Evolutionary conservation across 108 stramenopile species (phyloP).

Genomic region (Discostella pseudostelligera): DNA sequence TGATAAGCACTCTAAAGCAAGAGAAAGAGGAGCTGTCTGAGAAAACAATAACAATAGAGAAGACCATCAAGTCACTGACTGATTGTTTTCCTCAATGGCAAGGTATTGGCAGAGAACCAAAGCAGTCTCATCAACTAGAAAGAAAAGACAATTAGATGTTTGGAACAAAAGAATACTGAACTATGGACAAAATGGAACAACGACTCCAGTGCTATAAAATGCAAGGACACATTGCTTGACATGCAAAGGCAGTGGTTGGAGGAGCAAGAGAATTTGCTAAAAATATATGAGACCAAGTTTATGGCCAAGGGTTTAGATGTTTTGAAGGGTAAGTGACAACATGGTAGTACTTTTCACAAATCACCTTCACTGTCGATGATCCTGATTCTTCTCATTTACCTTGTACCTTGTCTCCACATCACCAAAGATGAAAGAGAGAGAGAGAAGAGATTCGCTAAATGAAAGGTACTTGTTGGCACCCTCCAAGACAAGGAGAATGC

Average conservation of each 20-base stretch:
- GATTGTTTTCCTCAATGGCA: not conserved
- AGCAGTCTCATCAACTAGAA: not conserved
- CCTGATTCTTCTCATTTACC: not conserved
- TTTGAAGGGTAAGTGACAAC: constrained; percentile 5
- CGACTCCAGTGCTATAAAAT: not conserved
- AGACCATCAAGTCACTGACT: not conserved
- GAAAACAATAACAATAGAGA: not conserved
- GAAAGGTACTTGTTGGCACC: not conserved
- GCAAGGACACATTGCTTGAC: constrained; percentile 2
- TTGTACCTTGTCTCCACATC: too few relatives aligned
- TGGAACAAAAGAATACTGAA: constrained; percentile 11
- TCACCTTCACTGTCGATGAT: not conserved
- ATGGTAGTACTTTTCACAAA: not conserved
- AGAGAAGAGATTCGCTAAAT: constrained; percentile 8
- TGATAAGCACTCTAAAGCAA: not conserved
- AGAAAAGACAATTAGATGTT: not conserved
- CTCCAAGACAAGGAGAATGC: constrained; percentile 11
- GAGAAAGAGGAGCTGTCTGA: not conserved
- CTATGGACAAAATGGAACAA: constrained; percentile 5
- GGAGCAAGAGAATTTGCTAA: constrained; percentile 4
- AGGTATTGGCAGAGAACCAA: constrained; percentile 40
- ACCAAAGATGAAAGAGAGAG: constrained; percentile 12
- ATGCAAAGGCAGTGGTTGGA: constrained; percentile 8
- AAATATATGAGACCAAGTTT: constrained; percentile 8
- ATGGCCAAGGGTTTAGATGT: constrained; percentile 4